Evolutionary conservation across 1,284 basidiomycete genomes (phyloP), one percentile per base, ranked within the genome.

Genomic region (Boletellus sp.): DNA sequence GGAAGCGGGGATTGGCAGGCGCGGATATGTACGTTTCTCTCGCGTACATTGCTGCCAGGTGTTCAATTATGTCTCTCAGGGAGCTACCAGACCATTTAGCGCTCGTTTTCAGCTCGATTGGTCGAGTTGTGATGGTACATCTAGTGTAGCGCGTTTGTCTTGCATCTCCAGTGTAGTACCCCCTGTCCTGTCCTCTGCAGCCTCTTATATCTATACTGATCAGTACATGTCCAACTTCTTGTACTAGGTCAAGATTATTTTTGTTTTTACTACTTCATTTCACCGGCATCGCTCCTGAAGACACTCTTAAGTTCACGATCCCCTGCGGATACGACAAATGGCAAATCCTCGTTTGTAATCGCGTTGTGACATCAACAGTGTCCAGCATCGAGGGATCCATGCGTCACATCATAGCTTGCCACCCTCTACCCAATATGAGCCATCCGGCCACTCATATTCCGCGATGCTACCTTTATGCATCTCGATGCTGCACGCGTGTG

Each of bases 1-100:
- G 92, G 91, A 19, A 88, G 85, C 64, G 92, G 92, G 11, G 92
- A 95, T 67, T 88, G 85, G 73, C 81, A 82, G 59, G 87, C 86
- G 21, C 73, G 84, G 59, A 84, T 91, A 70, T 91, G 89, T 89
- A 55, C 49, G 76, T 73, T 43, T 52, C 25, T 43, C 22, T 25
- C 19, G 5, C 16, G 34, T 30, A 16, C 13, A 5, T 26, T 19
- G 7, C 36, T 29, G 34, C 23, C 38, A 32, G 8, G 45, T 26
- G n/a, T 39, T 55, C 34, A 56, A 30, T 47, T 1, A n/a, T 10
- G 22, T 19, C 30, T 38, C 48, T 7, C 17, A 64, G 60, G 60
- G 60, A 62, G 58, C 45, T 62, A 62, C 35, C 63, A 66, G 45
- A 63, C 59, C 21, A 52, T 63, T 6, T 66, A 59, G 39, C 39